Evolutionary conservation across 768 basidiomycete species (phyloP).

Genomic region (Mycena crocata): DNA sequence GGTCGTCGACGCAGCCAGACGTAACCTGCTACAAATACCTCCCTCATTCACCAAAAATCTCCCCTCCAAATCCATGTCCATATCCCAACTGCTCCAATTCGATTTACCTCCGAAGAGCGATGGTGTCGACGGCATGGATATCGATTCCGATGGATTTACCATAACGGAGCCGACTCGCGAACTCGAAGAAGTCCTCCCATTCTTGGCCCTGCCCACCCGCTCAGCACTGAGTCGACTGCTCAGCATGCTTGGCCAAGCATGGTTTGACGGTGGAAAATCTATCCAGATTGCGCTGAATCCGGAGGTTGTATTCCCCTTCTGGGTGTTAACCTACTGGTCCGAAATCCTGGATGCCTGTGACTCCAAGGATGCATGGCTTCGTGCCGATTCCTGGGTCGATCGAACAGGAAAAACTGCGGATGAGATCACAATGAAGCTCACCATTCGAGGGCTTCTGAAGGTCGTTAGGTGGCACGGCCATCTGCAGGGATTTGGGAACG

Average conservation of each 20-base stretch:
- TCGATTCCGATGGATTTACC: not conserved
- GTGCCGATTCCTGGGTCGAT: not conserved
- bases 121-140: not conserved
- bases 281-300: constrained; percentile 2
- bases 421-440: not conserved
- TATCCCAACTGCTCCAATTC: not conserved
- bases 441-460: not conserved
- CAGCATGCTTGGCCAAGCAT: constrained; percentile 5
- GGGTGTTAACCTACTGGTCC: not conserved
- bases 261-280: constrained; percentile 13
- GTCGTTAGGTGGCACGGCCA: not conserved
- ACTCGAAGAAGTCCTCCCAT: not conserved
- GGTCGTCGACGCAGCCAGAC: not conserved
- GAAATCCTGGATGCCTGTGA: constrained; percentile 8
- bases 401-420: not conserved
- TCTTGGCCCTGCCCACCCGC: not conserved
- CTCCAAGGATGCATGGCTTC: not conserved
- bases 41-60: not conserved
- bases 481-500: not conserved
- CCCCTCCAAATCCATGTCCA: not conserved
- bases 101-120: not conserved
- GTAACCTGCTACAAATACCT: not conserved
- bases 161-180: not conserved
- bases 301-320: not conserved
- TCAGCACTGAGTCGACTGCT: not conserved